Evolutionary conservation across 306 rosid species (phyloP).

Genomic region (Herpetospermum pedunculosum): DNA sequence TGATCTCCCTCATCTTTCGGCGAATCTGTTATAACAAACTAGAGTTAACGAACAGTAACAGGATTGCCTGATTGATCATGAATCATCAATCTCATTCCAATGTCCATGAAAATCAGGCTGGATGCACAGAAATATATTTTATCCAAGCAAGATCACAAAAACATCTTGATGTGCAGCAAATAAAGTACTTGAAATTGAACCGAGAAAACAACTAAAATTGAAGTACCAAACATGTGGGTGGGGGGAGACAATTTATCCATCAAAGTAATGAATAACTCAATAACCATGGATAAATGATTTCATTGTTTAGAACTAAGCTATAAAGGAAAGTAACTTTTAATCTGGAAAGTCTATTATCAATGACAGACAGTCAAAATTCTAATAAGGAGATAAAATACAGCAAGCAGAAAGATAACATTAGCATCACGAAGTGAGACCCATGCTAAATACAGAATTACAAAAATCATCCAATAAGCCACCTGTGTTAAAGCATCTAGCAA

Average conservation of each 20-base stretch:
- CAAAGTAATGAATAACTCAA: not conserved
- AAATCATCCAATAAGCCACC: too few relatives aligned
- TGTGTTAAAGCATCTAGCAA: too few relatives aligned
- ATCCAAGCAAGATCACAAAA: too few relatives aligned
- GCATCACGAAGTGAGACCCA: too few relatives aligned
- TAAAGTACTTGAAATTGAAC: not conserved
- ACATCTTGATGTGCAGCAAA: too few relatives aligned
- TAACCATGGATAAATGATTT: not conserved
- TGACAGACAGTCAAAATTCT: too few relatives aligned
- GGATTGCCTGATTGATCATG: not conserved
- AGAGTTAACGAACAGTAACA: not conserved
- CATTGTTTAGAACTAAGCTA: too few relatives aligned
- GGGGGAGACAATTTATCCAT: too few relatives aligned
- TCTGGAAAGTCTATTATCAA: not conserved
- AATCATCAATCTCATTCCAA: not conserved
- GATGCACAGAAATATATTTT: not conserved
- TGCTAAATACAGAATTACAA: too few relatives aligned
- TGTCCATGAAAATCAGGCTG: not conserved
- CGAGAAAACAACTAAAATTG: not conserved
- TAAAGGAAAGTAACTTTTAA: too few relatives aligned
- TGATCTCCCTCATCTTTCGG: conserved; percentile 79
- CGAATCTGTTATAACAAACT: conserved; percentile 43
- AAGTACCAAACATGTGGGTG: too few relatives aligned
- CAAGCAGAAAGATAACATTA: not conserved
- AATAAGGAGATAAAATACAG: not conserved